These are phyloP conservation scores for Wickerhamiella domercqiae DNA, from an alignment of 805 yeast genomes.

Conservation along the genomic window DNA sequence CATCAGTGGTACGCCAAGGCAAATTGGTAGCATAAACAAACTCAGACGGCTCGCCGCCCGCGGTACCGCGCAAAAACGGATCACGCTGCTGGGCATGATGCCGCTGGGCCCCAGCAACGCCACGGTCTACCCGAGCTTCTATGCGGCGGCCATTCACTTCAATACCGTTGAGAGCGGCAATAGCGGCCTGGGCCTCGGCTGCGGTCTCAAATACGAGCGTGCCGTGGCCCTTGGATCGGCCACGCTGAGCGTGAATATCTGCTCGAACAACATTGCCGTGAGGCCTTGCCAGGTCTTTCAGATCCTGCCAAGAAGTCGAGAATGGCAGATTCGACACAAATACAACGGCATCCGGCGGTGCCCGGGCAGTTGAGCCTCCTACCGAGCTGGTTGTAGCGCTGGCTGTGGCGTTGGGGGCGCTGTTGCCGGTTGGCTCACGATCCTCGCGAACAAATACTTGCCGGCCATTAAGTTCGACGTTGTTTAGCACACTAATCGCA, in stretches of 20 bases:
- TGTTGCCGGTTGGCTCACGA: constrained; percentile 48
- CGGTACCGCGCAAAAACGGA: constrained; percentile 52
- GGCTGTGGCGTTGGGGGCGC: constrained; percentile 4
- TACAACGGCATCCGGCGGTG: constrained; percentile 24
- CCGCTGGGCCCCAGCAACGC: constrained; percentile 12
- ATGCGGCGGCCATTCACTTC: constrained; percentile 61
- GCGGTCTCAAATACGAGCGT: constrained; percentile 53
- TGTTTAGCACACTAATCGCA: constrained; percentile 59
- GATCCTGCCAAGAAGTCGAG: constrained; percentile 66
- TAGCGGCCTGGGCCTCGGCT: constrained; percentile 59
- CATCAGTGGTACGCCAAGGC: constrained; percentile 79
- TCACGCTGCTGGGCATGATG: constrained; percentile 7
- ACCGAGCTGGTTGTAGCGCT: constrained; percentile 9
- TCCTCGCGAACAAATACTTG: constrained; percentile 78
- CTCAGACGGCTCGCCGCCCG: constrained; percentile 44
- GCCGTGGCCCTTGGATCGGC: constrained; percentile 78
- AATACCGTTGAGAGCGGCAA: constrained; percentile 51
- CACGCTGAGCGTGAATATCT: constrained; percentile 53
- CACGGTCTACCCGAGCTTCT: constrained; percentile 65
- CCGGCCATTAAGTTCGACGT: constrained; percentile 52
- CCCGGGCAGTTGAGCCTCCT: constrained; percentile 11
- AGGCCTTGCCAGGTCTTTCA: constrained; percentile 68
- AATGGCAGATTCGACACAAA: constrained; percentile 75
- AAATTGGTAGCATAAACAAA: constrained; percentile 47
- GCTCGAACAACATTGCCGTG: constrained; percentile 73